Conservation (phyloP, 2,329 filamentous ascomycete species). For the Colletotrichum musae region DNA sequence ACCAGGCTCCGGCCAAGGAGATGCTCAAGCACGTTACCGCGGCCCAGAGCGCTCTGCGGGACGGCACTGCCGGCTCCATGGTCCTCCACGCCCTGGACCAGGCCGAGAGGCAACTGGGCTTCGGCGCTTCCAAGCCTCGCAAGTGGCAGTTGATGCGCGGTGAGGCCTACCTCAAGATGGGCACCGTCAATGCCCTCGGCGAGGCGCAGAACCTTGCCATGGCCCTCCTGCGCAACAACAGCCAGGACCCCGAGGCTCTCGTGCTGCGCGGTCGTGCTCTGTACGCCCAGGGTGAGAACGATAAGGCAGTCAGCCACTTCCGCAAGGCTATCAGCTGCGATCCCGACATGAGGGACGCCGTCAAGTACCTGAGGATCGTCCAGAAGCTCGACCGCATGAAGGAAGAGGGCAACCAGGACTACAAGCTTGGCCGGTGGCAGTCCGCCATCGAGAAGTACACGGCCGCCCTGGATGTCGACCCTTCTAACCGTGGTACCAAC, state of each 20-base stretch:
- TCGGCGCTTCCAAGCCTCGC: constrained; percentile 83
- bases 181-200: constrained; percentile 87
- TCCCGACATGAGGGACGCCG: constrained; percentile 89
- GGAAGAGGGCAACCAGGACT: constrained; percentile 90
- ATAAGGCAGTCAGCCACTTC: constrained; percentile 94
- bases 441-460: constrained; percentile 88
- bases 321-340: constrained; percentile 91
- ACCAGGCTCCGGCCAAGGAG: constrained; percentile 84
- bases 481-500: constrained; percentile 91
- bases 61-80: constrained; percentile 89
- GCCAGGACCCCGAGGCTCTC: constrained; percentile 92
- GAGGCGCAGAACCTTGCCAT: constrained; percentile 96
- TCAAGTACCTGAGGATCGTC: constrained; percentile 90
- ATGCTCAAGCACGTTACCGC: constrained; percentile 88
- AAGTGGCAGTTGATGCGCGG: constrained; percentile 96
- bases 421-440: constrained; percentile 87
- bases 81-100: constrained; percentile 91
- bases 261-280: constrained; percentile 89
- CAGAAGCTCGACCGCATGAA: constrained; percentile 95
- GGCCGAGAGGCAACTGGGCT: constrained; percentile 85
- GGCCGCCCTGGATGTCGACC: constrained; percentile 86
- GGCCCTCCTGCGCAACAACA: constrained; percentile 86
- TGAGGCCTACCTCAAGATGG: constrained; percentile 94
- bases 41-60: constrained; percentile 82
- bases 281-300: constrained; percentile 93